These are phyloP conservation scores for Canariomyces notabilis DNA, from an alignment of 2,329 filamentous ascomycete genomes.

Conservation along the genomic window DNA sequence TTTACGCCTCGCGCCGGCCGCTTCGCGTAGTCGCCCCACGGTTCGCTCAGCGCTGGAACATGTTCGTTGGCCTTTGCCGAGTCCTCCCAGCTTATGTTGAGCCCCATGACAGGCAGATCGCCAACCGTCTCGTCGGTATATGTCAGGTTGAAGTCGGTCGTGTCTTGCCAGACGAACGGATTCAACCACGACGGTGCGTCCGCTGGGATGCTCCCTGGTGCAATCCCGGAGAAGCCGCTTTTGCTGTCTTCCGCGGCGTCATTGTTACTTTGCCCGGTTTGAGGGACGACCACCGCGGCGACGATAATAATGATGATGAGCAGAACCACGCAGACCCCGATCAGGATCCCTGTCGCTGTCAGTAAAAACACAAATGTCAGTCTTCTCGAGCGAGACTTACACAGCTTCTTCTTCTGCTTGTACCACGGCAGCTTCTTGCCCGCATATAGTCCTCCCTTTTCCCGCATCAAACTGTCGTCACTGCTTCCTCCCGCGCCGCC, in stretches of 20 bases:
- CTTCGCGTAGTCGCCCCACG: constrained; percentile 71
- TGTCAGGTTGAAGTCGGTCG: constrained; percentile 85
- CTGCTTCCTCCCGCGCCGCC: constrained; percentile 33
- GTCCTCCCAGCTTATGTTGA: constrained; percentile 83
- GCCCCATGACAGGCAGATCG: constrained; percentile 83
- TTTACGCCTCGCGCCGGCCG: constrained; percentile 86
- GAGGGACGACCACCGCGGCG: constrained; percentile 60
- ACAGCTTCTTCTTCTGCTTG: constrained; percentile 56
- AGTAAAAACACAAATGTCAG: not conserved
- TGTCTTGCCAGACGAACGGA: constrained; percentile 88
- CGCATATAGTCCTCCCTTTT: constrained; percentile 45
- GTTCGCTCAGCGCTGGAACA: constrained; percentile 69
- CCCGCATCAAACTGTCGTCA: constrained; percentile 39
- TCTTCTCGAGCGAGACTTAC: constrained; percentile 39
- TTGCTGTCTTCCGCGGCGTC: constrained; percentile 27
- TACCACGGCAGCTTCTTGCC: constrained; percentile 35
- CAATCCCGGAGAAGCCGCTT: constrained; percentile 48
- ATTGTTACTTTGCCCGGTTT: constrained; percentile 39
- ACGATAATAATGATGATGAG: constrained; percentile 63
- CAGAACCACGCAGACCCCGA: constrained; percentile 48
- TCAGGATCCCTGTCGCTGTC: constrained; percentile 44
- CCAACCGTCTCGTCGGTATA: constrained; percentile 84
- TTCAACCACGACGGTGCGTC: constrained; percentile 73
- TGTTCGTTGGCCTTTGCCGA: constrained; percentile 70
- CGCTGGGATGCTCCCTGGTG: constrained; percentile 54